A percentile compares a stretch with the other conserved stretches of the same genome.
phyloP scores from a whole-genome alignment of 1,284 basidiomycete species.

The Cryptococcus sp. region DNA sequence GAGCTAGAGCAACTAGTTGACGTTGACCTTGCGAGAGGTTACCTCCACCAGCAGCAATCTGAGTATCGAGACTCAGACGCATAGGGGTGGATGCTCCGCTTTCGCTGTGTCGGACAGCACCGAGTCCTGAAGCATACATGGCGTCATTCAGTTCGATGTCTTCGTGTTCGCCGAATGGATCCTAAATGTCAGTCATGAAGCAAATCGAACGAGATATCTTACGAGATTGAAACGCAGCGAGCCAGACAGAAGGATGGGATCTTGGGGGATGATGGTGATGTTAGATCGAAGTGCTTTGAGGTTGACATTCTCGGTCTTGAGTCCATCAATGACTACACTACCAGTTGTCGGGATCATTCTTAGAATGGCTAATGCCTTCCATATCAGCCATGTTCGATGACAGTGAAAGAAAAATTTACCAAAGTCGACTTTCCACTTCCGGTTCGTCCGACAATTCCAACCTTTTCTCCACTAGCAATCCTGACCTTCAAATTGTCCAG shows the following conservation, averaged over 20 bases:
- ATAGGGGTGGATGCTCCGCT: conserved; percentile 33
- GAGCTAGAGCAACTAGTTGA: conserved; percentile 58
- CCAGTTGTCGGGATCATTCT: conserved; percentile 59
- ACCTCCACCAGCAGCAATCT: conserved; percentile 51
- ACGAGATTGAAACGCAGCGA: conserved; percentile 70
- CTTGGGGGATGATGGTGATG: conserved; percentile 57
- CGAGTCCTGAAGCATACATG: conserved; percentile 51
- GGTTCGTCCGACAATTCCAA: conserved; percentile 65
- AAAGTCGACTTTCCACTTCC: conserved; percentile 65
- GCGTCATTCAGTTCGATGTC: conserved; percentile 58
- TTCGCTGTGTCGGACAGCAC: conserved; percentile 19
- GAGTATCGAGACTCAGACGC: conserved; percentile 44
- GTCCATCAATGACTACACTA: conserved; percentile 49
- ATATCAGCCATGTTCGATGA: background rate
- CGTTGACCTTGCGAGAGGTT: conserved; percentile 69
- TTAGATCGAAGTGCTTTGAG: conserved; percentile 55
- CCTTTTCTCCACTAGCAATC: conserved; percentile 58
- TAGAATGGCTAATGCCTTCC: conserved; percentile 44
- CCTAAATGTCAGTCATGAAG: conserved; percentile 8
- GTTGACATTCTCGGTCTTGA: conserved; percentile 54
- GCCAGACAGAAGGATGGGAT: conserved; percentile 67
- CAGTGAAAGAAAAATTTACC: conserved; percentile 14
- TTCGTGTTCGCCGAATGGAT: conserved; percentile 67
- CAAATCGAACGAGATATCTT: conserved; percentile 1
- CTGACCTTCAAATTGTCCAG: conserved; percentile 57